Evolutionary conservation across 805 yeast species (phyloP).

Genomic region (Metschnikowia kunwiensis): DNA sequence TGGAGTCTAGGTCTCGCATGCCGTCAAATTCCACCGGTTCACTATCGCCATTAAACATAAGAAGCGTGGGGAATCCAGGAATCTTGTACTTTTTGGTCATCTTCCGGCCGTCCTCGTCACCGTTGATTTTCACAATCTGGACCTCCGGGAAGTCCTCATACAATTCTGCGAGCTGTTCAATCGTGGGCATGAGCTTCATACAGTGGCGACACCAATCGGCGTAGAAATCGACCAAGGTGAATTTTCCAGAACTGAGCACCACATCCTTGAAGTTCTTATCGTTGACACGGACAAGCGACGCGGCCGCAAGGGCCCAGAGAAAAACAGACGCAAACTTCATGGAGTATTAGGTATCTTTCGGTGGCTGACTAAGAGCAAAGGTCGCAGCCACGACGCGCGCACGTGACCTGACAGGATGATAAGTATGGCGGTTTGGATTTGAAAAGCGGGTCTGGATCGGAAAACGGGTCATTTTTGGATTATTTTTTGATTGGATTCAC

Average conservation of each 20-base stretch:
- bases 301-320: conserved; percentile 10
- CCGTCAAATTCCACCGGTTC: conserved; percentile 59
- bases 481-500: too few relatives aligned
- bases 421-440: too few relatives aligned
- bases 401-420: background rate
- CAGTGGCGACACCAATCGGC: conserved; percentile 78
- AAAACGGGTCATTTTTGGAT: too few relatives aligned
- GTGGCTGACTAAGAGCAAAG: background rate
- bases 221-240: conserved; percentile 44
- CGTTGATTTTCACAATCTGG: conserved; percentile 56
- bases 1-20: conserved; percentile 46
- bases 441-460: too few relatives aligned
- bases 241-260: conserved; percentile 53
- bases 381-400: background rate
- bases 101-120: conserved; percentile 50
- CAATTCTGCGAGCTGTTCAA: conserved; percentile 29
- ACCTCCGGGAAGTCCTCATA: conserved; percentile 35
- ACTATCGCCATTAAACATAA: conserved; percentile 50
- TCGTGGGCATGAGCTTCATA: conserved; percentile 49
- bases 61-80: conserved; percentile 65
- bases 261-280: conserved; percentile 52
- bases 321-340: conserved; percentile 9
- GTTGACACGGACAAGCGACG: conserved; percentile 41
- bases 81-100: conserved; percentile 50
- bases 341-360: background rate